Evolutionary conservation across 164 flowering plant genomes (phyloP), one percentile per base, ranked within the genome.

Genomic region (Litsea cubeba): DNA sequence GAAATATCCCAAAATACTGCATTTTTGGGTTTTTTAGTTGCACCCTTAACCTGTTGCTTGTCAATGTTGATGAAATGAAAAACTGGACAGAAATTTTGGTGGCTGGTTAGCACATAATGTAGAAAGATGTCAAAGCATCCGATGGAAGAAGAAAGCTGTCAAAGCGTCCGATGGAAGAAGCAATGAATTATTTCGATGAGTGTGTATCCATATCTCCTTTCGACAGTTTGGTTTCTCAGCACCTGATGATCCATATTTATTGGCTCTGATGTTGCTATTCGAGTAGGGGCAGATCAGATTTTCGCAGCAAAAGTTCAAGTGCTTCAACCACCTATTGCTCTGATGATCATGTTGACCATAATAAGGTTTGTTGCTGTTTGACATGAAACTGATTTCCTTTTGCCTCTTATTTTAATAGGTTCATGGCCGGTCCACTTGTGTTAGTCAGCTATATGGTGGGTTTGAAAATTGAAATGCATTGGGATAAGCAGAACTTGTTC

Each of bases 151-250:
- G 89, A 72, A 89, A 79, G 82, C 89, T 90, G 89, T 88, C 97
- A 15, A 85, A 82, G 77, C 84, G 89, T 65, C 83, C 91, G 58
- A 84, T 83, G 20, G 96, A 89, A 74, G 98, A 91, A 76, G 98
- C 97, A 30, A 71, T 91, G 92, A 84, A 90, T 50, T 92, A 92
- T 80, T 94, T 94, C 80, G 98, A 94, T 71, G 97, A 94, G 78
- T 94, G 97, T 79, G 93, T 92, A 69, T 94, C 98, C 14, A 83
- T 91, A 77, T 92, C 98, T 64, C 97, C 67, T 92, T 92, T 94
- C 81, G 97, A 92, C 77, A 83, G 92, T 80, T 91, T 46, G 96
- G 92, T 80, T 90, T 92, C 81, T 92, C 97, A 71, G 83, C 95
- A 26, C 79, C 77, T 50, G 98, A 94, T 76, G 96, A 90, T 68